A percentile compares a stretch with the other conserved stretches of the same genome.
Conservation (phyloP, 1,284 basidiomycete species). For the Leccinum colubrinum region DNA sequence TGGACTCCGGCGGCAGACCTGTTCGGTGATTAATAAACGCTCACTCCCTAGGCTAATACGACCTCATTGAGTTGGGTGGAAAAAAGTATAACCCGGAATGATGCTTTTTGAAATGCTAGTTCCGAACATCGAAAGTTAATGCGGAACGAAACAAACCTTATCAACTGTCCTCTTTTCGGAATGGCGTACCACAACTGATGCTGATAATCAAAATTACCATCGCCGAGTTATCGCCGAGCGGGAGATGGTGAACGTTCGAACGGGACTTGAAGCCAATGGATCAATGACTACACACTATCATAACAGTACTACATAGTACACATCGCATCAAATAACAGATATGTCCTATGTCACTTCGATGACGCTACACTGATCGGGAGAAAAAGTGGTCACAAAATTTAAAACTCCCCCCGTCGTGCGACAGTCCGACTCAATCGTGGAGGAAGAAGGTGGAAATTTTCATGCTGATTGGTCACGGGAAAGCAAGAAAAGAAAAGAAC, state of each 20-base stretch:
- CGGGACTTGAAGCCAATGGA: neutral
- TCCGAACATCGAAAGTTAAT: neutral
- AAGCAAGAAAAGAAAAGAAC: neutral
- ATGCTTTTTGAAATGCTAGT: neutral
- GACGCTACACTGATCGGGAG: neutral
- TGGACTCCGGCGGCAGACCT: neutral
- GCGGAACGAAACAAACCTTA: neutral
- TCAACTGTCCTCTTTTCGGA: neutral
- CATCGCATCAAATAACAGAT: neutral
- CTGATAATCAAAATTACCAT: neutral
- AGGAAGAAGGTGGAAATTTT: conserved; percentile 16
- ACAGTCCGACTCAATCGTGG: conserved; percentile 15
- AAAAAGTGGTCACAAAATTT: neutral
- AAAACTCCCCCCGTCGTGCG: neutral
- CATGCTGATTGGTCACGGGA: neutral
- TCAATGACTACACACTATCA: neutral
- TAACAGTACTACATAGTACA: neutral
- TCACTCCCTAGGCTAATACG: neutral
- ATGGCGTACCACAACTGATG: neutral
- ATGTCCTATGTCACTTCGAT: neutral
- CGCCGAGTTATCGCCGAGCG: neutral
- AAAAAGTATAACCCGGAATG: neutral
- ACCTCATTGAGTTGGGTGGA: neutral
- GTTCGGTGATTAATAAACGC: neutral
- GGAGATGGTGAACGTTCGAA: neutral